Evolutionary conservation across 2,329 filamentous ascomycete genomes (phyloP), one percentile per base, ranked within the genome.

Genomic region (Fusarium sp.): DNA sequence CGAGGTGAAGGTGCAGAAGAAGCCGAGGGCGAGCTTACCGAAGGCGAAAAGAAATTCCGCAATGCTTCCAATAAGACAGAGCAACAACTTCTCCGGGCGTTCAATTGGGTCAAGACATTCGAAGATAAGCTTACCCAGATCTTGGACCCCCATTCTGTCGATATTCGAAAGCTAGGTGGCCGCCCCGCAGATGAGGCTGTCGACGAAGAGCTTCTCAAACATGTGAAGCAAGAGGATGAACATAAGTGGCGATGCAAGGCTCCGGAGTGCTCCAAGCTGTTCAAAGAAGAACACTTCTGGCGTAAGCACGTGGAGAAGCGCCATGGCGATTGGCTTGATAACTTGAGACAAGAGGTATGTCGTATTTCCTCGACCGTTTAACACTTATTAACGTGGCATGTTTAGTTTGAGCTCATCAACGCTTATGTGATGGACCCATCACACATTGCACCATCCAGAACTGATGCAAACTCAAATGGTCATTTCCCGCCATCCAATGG

Each of bases 101-200:
- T 94, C 82, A 99, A 98, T 76, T 99, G 96, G 96, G 96, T 99
- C 62, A 96, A 92, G 82, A 98, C 96, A 0, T 99, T 97, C 74
- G 96, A 99, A 76, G 96, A 99, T 76, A 99, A 99, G 81, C 86
- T 99, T 50, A 84, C 93, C 76, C 94, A 97, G 77, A 91, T 98
- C 45, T 85, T 99, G 15, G 95, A 98, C 70, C 96, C 96, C 0
- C 92, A 96, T 54, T 89, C 90, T 48, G 91, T 92, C 23, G 94
- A 98, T 75, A 83, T 98, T 40, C 90, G 90, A 77, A 98, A 97
- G 80, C 87, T 98, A 25, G 96, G 96, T 48, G 96, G 96, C 18
- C 94, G 93, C 76, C 88, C 91, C 3, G 82, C 93, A 1, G 93
- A 97, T 6, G 94, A 97, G 68, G 94, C 92, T 2, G 75, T 97